Conservation (phyloP, 306 rosid species). For the Amphicarpaea edgeworthii region DNA sequence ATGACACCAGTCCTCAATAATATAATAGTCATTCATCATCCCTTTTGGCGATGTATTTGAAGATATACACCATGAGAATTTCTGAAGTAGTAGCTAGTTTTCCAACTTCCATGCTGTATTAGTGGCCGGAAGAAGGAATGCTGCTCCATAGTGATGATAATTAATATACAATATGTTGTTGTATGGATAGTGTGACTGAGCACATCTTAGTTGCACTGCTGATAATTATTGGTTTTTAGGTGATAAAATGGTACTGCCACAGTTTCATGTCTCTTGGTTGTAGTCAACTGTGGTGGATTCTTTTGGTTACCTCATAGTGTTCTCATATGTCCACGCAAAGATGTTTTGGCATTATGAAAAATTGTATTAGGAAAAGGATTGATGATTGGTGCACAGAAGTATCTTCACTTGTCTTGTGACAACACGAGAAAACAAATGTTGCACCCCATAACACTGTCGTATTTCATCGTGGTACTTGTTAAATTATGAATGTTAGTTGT, state of each 20-base stretch:
- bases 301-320: slow-evolving; percentile 33
- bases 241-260: slow-evolving; percentile 34
- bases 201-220: slow-evolving; percentile 42
- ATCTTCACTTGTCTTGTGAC: slow-evolving; percentile 42
- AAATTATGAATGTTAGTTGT: not conserved
- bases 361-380: slow-evolving; percentile 39
- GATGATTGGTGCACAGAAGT: slow-evolving; percentile 51
- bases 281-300: slow-evolving; percentile 38
- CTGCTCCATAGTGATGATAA: slow-evolving; percentile 34
- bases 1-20: slow-evolving; percentile 50
- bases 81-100: slow-evolving; percentile 40
- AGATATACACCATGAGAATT: slow-evolving; percentile 6
- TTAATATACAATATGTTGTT: slow-evolving; percentile 25
- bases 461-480: not conserved
- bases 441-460: slow-evolving; percentile 20
- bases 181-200: slow-evolving; percentile 33
- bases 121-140: slow-evolving; percentile 48
- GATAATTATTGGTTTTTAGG: slow-evolving; percentile 25
- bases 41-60: slow-evolving; percentile 40
- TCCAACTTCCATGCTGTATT: slow-evolving; percentile 45
- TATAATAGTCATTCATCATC: no score
- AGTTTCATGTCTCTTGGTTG: slow-evolving; percentile 27
- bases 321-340: slow-evolving; percentile 27
- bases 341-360: slow-evolving; percentile 37
- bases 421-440: slow-evolving; percentile 14